phyloP scores from a whole-genome alignment of 768 basidiomycete species.

The Crassisporium funariophilum region DNA sequence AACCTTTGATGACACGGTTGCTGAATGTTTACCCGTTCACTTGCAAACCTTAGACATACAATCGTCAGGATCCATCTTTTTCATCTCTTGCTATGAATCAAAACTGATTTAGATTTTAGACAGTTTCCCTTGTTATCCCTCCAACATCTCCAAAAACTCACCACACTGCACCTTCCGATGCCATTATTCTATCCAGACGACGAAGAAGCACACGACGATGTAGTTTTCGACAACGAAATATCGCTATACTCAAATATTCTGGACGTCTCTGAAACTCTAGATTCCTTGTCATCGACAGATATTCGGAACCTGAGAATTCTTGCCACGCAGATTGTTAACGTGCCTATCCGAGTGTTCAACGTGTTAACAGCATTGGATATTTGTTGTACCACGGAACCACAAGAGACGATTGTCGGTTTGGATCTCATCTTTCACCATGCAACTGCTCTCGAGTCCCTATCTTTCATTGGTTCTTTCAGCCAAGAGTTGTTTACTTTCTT shows the following conservation, averaged over 20 bases:
- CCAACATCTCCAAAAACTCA: conserved; percentile 25
- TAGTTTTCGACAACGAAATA: conserved; percentile 16
- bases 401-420: conserved; percentile 30
- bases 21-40: conserved; percentile 29
- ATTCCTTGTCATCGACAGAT: conserved; percentile 13
- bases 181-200: conserved; percentile 38
- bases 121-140: conserved; percentile 26
- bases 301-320: conserved; percentile 29
- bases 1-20: conserved; percentile 27
- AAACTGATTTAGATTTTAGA: conserved; percentile 14
- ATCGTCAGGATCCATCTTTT: conserved; percentile 24
- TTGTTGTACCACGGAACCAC: conserved; percentile 25
- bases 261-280: conserved; percentile 17
- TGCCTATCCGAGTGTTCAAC: conserved; percentile 36
- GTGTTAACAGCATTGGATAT: conserved; percentile 36
- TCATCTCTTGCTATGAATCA: neutral
- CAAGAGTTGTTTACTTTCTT: conserved; percentile 31
- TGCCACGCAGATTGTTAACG: conserved; percentile 26
- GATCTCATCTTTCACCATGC: conserved; percentile 39
- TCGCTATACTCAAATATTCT: conserved; percentile 7
- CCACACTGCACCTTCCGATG: conserved; percentile 29
- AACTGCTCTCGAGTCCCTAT: conserved; percentile 35
- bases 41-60: conserved; percentile 31
- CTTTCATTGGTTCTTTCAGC: conserved; percentile 36
- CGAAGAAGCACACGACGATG: conserved; percentile 27